Evolutionary conservation across 306 rosid species (phyloP), one percentile per base, ranked within the genome.

Genomic region (Vigna mungo): DNA sequence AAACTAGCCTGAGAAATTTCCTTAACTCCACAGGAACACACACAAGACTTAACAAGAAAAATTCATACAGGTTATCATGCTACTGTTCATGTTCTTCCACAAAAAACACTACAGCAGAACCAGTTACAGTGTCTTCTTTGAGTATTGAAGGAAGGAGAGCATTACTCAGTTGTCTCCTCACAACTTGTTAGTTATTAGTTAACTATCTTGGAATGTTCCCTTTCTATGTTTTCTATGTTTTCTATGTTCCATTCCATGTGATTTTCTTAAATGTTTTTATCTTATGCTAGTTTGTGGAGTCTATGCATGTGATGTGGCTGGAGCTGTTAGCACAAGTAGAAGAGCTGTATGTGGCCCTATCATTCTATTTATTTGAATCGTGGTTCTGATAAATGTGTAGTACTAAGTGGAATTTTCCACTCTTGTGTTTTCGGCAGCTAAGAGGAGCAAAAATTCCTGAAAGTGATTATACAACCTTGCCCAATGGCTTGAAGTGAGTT

Each of bases 401-500:
- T 62, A 51, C 56, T 68, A n/a, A 76, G 54, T 74, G 51, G 59
- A 18, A 78, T 39, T 54, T 8, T 34, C 75, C 36, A 23, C 53
- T 10, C 62, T 58, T 80, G 34, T 61, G 44, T 25, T 46, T 74
- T 74, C 14, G 74, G 72, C 68, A 85, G 88, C 82, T 85, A 9
- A 37, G 86, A 32, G 88, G 83, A 30, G 83, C 91, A 4, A 94
- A 94, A 89, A 68, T 94, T 89, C 96, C 98, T 36, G 96, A 90
- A 79, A 90, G 88, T 84, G 98, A 94, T 87, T 94, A 51, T 79
- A 92, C 76, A 83, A 87, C 93, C 59, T 92, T 94, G 54, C 95
- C 97, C 21, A 94, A 72, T 85, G 98, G 98, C 77, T 81, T 94
- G 68, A 94, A 92, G 98, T 94, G 78, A 92, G 97, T 87, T 80